Percentiles rank a stretch among this genome's conserved stretches.
Evolutionary conservation across 2,329 filamentous ascomycete genomes (phyloP).

Genomic region (Davidsoniella neocaledoniae): DNA sequence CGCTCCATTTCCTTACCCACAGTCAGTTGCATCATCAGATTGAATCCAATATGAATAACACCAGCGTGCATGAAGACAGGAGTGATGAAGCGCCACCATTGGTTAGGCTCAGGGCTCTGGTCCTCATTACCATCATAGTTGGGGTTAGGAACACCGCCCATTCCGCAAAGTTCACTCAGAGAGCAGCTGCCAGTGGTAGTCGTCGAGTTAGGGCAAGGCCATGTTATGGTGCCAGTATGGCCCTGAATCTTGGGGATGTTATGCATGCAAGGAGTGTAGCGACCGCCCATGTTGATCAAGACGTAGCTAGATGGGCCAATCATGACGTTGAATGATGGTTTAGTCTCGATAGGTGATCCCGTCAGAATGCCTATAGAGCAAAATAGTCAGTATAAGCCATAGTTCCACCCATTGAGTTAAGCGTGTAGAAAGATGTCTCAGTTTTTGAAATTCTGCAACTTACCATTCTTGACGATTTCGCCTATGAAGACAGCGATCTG

Average conservation of each 20-base stretch:
- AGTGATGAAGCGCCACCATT: constrained; percentile 93
- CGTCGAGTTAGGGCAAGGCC: constrained; percentile 72
- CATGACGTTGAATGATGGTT: constrained; percentile 89
- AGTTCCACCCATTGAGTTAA: background rate
- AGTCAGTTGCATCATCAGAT: constrained; percentile 78
- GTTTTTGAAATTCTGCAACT: constrained; percentile 17
- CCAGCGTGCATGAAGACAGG: constrained; percentile 94
- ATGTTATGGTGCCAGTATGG: constrained; percentile 31
- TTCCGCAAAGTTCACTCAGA: constrained; percentile 69
- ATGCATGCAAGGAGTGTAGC: constrained; percentile 91
- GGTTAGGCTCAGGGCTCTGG: constrained; percentile 53
- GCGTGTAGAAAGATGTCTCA: too few species aligned
- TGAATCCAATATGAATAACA: constrained; percentile 88
- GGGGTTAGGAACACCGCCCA: constrained; percentile 58
- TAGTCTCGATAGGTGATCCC: constrained; percentile 58
- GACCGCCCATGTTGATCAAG: constrained; percentile 91
- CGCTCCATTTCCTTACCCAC: constrained; percentile 86
- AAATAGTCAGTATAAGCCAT: constrained; percentile 10
- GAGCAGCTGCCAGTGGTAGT: constrained; percentile 45
- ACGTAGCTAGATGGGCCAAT: constrained; percentile 84
- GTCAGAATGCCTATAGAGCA: constrained; percentile 49
- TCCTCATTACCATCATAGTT: constrained; percentile 33
- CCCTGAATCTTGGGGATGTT: constrained; percentile 51
- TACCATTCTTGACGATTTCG: constrained; percentile 73
- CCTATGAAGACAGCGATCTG: constrained; percentile 79